Percentiles rank a stretch among this genome's conserved stretches.
Conservation (phyloP, 352 stramenopile species). For the Phytophthora palmivora region DNA sequence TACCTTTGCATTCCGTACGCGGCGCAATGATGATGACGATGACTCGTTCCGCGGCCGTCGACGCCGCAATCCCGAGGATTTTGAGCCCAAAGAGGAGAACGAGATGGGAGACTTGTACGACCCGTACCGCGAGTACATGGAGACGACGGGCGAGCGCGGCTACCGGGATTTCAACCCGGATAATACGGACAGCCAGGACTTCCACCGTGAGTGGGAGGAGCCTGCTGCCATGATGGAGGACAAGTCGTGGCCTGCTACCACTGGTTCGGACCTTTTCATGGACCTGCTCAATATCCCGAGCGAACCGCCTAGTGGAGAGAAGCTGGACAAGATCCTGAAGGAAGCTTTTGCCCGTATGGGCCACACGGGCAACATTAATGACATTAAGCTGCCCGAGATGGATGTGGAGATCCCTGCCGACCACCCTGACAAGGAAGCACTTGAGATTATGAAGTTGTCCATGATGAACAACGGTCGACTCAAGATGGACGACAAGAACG, state of each 20-base stretch:
- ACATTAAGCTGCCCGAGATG: conserved; percentile 80
- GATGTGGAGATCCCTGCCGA: conserved; percentile 67
- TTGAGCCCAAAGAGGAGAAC: conserved; percentile 17
- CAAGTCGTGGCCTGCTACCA: conserved; percentile 88
- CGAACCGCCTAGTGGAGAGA: conserved; percentile 61
- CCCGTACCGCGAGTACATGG: conserved; percentile 86
- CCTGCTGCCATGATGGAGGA: conserved; percentile 87
- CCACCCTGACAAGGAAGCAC: conserved; percentile 78
- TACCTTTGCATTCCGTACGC: conserved; percentile 27
- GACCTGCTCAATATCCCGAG: conserved; percentile 84
- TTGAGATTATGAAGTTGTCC: conserved; percentile 91
- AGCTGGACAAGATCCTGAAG: conserved; percentile 70
- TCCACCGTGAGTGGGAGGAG: conserved; percentile 76
- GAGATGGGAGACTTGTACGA: conserved; percentile 71
- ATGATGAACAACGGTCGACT: conserved; percentile 91
- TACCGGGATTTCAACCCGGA: conserved; percentile 87
- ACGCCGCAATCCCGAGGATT: conserved; percentile 28
- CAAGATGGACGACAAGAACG: conserved; percentile 90
- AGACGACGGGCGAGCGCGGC: conserved; percentile 67
- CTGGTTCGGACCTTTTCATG: conserved; percentile 77
- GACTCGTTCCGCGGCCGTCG: conserved; percentile 35
- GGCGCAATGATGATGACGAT: conserved; percentile 30
- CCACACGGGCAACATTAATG: conserved; percentile 70
- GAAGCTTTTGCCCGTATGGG: conserved; percentile 81
- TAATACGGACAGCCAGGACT: conserved; percentile 43